Evolutionary conservation across 768 basidiomycete species (phyloP).

Genomic region (Flagelloscypha sp.): DNA sequence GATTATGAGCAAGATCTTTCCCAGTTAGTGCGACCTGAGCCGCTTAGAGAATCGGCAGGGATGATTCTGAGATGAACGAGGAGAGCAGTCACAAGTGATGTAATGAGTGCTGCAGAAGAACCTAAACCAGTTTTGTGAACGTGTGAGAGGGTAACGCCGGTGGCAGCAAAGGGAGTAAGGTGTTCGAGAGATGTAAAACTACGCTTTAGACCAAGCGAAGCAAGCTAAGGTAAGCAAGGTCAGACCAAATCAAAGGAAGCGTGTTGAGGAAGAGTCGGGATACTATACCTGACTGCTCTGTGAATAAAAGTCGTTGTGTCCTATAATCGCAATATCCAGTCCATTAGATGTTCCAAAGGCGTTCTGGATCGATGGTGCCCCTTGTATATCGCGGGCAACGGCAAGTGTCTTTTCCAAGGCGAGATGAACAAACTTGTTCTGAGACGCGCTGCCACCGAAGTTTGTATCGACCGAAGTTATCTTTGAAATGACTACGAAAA

Average conservation of each 20-base stretch:
- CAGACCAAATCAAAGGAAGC: conserved; percentile 4
- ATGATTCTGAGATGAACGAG: conserved; percentile 69
- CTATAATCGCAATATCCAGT: conserved; percentile 75
- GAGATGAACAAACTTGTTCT: conserved; percentile 90
- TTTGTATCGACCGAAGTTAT: conserved; percentile 1
- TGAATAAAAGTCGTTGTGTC: conserved; percentile 98
- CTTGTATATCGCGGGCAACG: conserved; percentile 55
- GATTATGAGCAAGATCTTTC: conserved; percentile 73
- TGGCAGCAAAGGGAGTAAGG: conserved; percentile 70
- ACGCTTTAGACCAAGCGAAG: conserved; percentile 49
- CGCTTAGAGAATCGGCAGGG: conserved; percentile 40
- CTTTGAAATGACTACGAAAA: no score
- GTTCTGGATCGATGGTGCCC: conserved; percentile 31
- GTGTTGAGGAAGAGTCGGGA: conserved; percentile 3
- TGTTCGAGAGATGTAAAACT: conserved; percentile 54
- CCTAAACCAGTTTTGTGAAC: conserved; percentile 99
- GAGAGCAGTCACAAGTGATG: conserved; percentile 83
- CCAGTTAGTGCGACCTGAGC: conserved; percentile 31
- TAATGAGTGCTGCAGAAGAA: conserved; percentile 94
- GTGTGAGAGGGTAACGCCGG: conserved; percentile 57
- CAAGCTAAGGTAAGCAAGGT: conserved; percentile 40
- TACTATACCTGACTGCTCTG: conserved; percentile 79
- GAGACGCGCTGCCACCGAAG: conserved; percentile 30
- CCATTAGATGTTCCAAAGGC: conserved; percentile 42
- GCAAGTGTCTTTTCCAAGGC: conserved; percentile 73